Base-by-base conservation (phyloP, 2,329 filamentous ascomycete genomes). In the Saccharata proteae region DNA sequence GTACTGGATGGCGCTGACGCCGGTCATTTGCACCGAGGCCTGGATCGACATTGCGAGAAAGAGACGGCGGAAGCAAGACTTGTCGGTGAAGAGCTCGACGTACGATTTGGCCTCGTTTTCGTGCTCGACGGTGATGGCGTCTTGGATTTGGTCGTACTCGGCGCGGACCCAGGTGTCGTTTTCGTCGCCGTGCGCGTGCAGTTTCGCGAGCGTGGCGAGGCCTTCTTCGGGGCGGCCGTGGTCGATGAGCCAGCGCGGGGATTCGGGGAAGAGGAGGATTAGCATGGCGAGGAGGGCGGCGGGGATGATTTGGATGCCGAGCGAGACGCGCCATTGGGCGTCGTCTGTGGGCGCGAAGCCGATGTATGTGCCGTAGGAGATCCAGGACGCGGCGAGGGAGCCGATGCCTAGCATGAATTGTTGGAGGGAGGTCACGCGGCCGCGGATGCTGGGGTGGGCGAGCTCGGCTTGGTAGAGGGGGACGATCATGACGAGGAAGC, bases 321-420 rank as follows among this genome's bases (percentile, higher is more conserved):
- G 63, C 23, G 68, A 66, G 13, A 78, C 55, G 14, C 73, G 65
- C 75, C 74, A 76, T 48, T 74, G 71, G 8, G 60, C 61, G 42
- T 57, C 51, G 43, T 67, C 59, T 30, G 46, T 52, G 1, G 54
- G 45, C 1, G 52, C 41, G 37, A 74, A 69, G 11, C 64, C 61
- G 23, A 64, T 58, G 40, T 70, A 70, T 4, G 62, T 65, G 3
- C 56, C 81, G 38, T 76, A 88, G 0, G 73, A 74, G 28, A 80
- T 72, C 80, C 80, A 85, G 0, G 74, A 67, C 0, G 82, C 81
- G 11, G 75, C 58, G 2, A 90, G 66, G 11, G 79, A 62, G 35
- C 82, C 82, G 16, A 88, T 69, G 1, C 80, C 81, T 30, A 88
- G 52, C 80, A 86, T 86, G 48, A 86, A 85, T 45, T 86, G 81